Percentiles rank a stretch among this genome's conserved stretches.
Conservation (phyloP, 2,329 filamentous ascomycete genomes). For the Coniella lustricola region DNA sequence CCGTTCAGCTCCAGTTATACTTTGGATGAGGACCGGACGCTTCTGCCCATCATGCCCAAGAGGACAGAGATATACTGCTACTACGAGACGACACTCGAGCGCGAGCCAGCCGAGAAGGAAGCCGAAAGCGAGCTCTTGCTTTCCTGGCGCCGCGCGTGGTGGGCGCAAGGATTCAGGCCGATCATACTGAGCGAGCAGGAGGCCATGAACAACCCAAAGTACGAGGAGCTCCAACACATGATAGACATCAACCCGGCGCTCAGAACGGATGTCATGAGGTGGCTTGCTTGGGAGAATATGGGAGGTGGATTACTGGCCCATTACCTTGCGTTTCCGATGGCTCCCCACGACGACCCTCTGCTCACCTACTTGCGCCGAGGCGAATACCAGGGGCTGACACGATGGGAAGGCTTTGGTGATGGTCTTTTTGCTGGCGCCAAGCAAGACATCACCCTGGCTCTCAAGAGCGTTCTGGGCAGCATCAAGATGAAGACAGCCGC, state of each 20-base stretch:
- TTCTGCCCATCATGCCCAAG: constrained; percentile 68
- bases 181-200: constrained; percentile 73
- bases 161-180: constrained; percentile 85
- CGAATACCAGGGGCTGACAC: constrained; percentile 65
- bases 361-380: constrained; percentile 68
- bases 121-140: constrained; percentile 74
- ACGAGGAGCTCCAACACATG: constrained; percentile 57
- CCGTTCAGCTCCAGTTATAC: constrained; percentile 79
- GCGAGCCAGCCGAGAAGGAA: constrained; percentile 56
- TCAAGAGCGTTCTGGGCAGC: constrained; percentile 53
- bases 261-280: constrained; percentile 68
- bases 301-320: constrained; percentile 74
- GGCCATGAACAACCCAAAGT: constrained; percentile 75
- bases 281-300: constrained; percentile 92
- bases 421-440: constrained; percentile 69
- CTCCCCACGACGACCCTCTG: constrained; percentile 61
- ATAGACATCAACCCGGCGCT: constrained; percentile 54
- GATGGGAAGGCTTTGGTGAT: constrained; percentile 64
- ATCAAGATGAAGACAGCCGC: constrained; percentile 49
- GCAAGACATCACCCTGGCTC: constrained; percentile 53
- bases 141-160: constrained; percentile 90
- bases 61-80: constrained; percentile 83
- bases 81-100: constrained; percentile 63
- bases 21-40: constrained; percentile 72
- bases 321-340: constrained; percentile 81